These are phyloP conservation scores for Hypoxylon rubiginosum DNA, from an alignment of 2,329 filamentous ascomycete genomes.

Conservation along the genomic window DNA sequence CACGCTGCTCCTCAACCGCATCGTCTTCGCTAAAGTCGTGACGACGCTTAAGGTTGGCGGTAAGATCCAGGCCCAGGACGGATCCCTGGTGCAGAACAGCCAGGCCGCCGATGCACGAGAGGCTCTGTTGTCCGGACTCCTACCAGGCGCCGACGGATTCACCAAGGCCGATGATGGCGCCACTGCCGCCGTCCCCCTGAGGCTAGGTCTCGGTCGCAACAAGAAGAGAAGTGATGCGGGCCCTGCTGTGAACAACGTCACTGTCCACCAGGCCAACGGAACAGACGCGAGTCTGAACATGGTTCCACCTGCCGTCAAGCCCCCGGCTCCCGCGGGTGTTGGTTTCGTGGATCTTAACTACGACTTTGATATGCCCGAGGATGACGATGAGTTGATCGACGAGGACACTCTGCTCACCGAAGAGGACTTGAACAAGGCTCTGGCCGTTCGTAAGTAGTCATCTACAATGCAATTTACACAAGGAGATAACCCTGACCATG, in stretches of 20 bases:
- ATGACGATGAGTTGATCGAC: conserved; percentile 87
- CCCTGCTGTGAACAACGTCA: conserved; percentile 50
- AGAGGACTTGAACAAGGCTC: conserved; percentile 82
- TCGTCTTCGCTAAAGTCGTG: conserved; percentile 78
- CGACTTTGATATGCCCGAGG: conserved; percentile 70
- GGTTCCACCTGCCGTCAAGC: conserved; percentile 56
- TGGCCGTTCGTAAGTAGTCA: conserved; percentile 81
- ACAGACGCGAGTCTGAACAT: conserved; percentile 54
- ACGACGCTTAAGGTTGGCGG: conserved; percentile 78
- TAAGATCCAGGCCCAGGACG: conserved; percentile 77
- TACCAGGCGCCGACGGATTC: conserved; percentile 74
- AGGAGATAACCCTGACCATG: conserved; percentile 43
- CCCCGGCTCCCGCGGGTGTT: conserved; percentile 63
- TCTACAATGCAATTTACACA: conserved; percentile 2
- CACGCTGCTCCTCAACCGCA: conserved; percentile 72
- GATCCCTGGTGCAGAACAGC: conserved; percentile 63
- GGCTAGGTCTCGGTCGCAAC: conserved; percentile 74
- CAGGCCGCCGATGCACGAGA: conserved; percentile 72
- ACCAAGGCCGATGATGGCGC: conserved; percentile 76
- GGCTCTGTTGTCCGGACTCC: conserved; percentile 85
- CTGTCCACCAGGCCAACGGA: conserved; percentile 57
- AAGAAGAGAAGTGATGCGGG: conserved; percentile 63
- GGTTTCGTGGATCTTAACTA: conserved; percentile 78
- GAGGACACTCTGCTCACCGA: conserved; percentile 89
- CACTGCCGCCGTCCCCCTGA: conserved; percentile 68